Base-by-base conservation (phyloP, 257 asterid species). In the Fraxinus cuspidata region DNA sequence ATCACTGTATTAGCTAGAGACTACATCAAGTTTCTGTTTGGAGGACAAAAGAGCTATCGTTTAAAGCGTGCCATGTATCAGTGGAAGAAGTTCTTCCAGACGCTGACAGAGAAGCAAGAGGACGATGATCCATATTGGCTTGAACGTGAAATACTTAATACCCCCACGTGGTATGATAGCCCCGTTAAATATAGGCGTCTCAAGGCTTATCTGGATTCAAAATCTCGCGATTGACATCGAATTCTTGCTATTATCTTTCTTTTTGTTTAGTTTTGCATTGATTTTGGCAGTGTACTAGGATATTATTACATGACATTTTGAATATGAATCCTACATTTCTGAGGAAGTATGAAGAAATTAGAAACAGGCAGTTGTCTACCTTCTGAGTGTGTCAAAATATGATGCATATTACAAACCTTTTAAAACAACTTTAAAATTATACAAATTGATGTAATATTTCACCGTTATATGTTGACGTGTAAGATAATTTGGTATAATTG, bases 161-260 rank as follows among this genome's bases (percentile, higher is more conserved):
- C 97, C 25, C 66, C 82, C 0, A 92, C 98, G 0, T 37, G 74
- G 90, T 94, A 81, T 60, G 95, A 92, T 79, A 25, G 85, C 82
- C 96, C 98, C 1, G 68, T 29, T 23, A 91, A 90, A 83, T 90
- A 87, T 73, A 77, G 69, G 69, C 77, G 58, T 25, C 28, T 79
- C 70, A 56, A 81, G 74, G 74, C 72, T n/a, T 10, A 34, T 32
- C 75, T 74, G 25, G 63, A 75, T 0, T 75, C 82, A 4, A 13
- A 32, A 23, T 35, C 75, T 49, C 19, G 42, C 42, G 72, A 80
- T 19, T 77, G 80, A 73, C 29, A 69, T 21, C 44, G 7, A 44
- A 53, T 25, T 35, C 31, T 44, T 13, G 78, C 37, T 56, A 5
- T 42, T 16, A 7, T 60, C 9, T 9, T 32, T 5, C 28, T 10